A percentile compares a stretch with the other conserved stretches of the same genome.
Conservation (phyloP, 2,329 filamentous ascomycete species). For the Thermothelomyces thermophilus region DNA sequence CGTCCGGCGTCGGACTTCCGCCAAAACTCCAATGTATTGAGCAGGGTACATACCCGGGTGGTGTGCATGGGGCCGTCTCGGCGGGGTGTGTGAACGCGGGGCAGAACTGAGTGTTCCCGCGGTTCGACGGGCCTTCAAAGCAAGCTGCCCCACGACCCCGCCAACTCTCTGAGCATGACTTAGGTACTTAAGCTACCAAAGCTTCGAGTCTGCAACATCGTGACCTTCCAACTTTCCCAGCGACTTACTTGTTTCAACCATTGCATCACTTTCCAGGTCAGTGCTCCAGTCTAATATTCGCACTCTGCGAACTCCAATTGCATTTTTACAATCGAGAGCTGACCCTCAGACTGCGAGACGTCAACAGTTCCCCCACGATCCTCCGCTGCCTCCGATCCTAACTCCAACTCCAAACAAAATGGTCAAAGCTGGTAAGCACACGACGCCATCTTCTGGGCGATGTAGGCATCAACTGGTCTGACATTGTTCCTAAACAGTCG, state of each 20-base stretch:
- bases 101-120: slow-evolving; percentile 4
- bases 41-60: slow-evolving; percentile 6
- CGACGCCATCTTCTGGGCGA: neutral
- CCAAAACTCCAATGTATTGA: slow-evolving; percentile 1
- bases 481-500: slow-evolving; percentile 45
- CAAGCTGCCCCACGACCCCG: slow-evolving; percentile 15
- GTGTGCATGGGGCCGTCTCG: neutral
- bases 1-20: neutral
- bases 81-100: slow-evolving; percentile 11
- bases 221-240: slow-evolving; percentile 1
- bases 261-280: slow-evolving; percentile 1
- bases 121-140: neutral
- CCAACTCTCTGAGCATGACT: slow-evolving; percentile 6
- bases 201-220: slow-evolving; percentile 8
- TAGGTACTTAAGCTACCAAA: slow-evolving; percentile 20
- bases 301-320: neutral
- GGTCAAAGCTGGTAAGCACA: slow-evolving; percentile 34
- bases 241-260: neutral
- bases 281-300: neutral
- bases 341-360: neutral
- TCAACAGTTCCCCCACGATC: slow-evolving; percentile 7
- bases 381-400: neutral
- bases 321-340: slow-evolving; percentile 5
- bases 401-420: slow-evolving; percentile 29
- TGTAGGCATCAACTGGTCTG: slow-evolving; percentile 16